These are phyloP conservation scores for Benincasa hispida DNA, from an alignment of 306 rosid genomes.

Conservation along the genomic window DNA sequence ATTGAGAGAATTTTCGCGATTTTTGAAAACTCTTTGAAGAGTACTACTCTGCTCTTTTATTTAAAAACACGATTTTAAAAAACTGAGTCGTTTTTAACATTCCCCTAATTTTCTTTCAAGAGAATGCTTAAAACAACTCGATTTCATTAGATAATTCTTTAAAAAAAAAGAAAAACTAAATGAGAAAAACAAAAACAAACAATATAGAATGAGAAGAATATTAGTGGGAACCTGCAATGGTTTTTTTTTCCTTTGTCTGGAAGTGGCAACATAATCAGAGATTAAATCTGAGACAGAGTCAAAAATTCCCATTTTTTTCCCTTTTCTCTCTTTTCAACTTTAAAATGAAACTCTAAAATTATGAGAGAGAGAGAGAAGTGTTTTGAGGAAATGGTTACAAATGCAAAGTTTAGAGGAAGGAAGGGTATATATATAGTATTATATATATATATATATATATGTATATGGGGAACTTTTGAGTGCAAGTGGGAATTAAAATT, in stretches of 20 bases:
- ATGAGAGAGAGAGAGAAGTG: neutral
- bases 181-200: neutral
- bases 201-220: neutral
- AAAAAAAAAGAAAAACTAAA: neutral
- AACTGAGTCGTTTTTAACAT: too few species aligned
- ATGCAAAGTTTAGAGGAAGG: neutral
- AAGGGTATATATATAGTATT: neutral
- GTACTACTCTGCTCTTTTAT: too few species aligned
- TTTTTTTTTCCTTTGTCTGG: slow-evolving; percentile 5
- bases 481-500: neutral
- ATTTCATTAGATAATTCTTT: too few species aligned
- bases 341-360: neutral
- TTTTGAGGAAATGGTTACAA: neutral
- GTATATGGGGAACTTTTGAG: neutral
- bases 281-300: slow-evolving; percentile 1
- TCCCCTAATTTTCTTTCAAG: too few species aligned
- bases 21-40: too few species aligned
- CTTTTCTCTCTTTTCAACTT: neutral
- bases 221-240: slow-evolving; percentile 8
- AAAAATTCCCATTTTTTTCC: slow-evolving; percentile 1
- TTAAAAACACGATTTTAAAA: too few species aligned
- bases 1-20: too few species aligned
- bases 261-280: neutral
- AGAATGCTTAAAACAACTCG: too few species aligned
- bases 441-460: neutral